Evolutionary conservation across 148 eudicot genomes (phyloP), one percentile per base, ranked within the genome.

Genomic region (Camellia lanceoleosa): DNA sequence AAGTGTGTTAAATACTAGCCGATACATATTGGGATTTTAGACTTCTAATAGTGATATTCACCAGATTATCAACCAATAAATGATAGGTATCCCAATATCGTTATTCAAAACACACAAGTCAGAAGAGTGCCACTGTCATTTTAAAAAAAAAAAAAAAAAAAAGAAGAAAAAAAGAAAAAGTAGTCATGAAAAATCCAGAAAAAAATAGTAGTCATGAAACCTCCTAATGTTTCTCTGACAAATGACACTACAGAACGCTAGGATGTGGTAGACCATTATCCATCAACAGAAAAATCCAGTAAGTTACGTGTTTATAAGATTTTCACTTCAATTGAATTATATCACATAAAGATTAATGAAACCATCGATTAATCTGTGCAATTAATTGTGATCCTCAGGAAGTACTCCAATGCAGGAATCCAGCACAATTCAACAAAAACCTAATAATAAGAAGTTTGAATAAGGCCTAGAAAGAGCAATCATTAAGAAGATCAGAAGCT

Each of bases 191-290:
- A n/a, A 60, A 38, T 42, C 44, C 38, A 30, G 38, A 64, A 47
- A 12, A 13, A 38, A 11, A 13, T 23, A 77, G n/a, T n/a, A 11
- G 66, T 56, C 68, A 54, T 42, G 15, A 4, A 6, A n/a, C 43
- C 14, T 42, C 16, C 65, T 23, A 3, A 14, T 12, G n/a, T 46
- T 76, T 61, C 55, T 44, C 30, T 16, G 20, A 38, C n/a, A 19
- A 76, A 76, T 65, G 71, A 52, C 62, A 38, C 18, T 20, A 44
- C 62, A 51, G 62, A 49, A 65, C 12, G 58, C 38, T 77, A 65
- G 46, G 19, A 77, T 54, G 62, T 16, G 69, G 42, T n/a, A 76
- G 12, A 43, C 19, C 1, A 49, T 23, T 2, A 19, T 6, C 51
- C 73, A 7, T 75, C 0, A 11, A 42, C 30, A 44, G 68, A 75